Evolutionary conservation across 352 stramenopile genomes (phyloP).

Genomic region (Pythium aristosporum): DNA sequence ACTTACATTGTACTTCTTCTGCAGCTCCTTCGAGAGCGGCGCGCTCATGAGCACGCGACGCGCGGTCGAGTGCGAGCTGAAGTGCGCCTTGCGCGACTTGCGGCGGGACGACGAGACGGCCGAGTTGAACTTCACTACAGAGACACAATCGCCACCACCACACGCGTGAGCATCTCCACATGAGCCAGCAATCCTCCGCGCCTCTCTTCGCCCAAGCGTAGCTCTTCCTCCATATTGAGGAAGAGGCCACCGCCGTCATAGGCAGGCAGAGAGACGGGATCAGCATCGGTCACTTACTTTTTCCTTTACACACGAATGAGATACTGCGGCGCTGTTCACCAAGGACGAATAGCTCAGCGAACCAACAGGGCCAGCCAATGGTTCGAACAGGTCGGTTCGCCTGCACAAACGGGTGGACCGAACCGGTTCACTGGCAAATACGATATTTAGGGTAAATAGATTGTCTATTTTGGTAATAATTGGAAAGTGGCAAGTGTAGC

Average conservation of each 20-base stretch:
- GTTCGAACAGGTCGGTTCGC: constrained; percentile 8
- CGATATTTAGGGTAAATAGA: constrained; percentile 12
- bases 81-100: constrained; percentile 99
- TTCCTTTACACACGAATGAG: constrained; percentile 87
- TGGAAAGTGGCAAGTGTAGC: constrained; percentile 2
- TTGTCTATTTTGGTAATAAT: constrained; percentile 17
- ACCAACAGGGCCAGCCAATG: constrained; percentile 26
- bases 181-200: too few species aligned
- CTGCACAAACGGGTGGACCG: constrained; percentile 10
- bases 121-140: constrained; percentile 93
- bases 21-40: constrained; percentile 98
- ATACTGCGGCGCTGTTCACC: constrained; percentile 42
- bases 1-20: constrained; percentile 99
- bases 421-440: constrained; percentile 26
- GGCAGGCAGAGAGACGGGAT: neutral
- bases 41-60: constrained; percentile 97
- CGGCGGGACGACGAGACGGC: constrained; percentile 94
- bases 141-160: neutral
- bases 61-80: constrained; percentile 95
- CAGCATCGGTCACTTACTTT: constrained; percentile 52
- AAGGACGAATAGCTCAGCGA: neutral
- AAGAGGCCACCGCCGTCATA: neutral
- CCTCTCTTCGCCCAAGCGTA: too few species aligned
- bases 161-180: constrained; percentile 12
- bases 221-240: neutral